Evolutionary conservation across 2,329 filamentous ascomycete genomes (phyloP), one percentile per base, ranked within the genome.

Genomic region (Trichoderma harzianum): DNA sequence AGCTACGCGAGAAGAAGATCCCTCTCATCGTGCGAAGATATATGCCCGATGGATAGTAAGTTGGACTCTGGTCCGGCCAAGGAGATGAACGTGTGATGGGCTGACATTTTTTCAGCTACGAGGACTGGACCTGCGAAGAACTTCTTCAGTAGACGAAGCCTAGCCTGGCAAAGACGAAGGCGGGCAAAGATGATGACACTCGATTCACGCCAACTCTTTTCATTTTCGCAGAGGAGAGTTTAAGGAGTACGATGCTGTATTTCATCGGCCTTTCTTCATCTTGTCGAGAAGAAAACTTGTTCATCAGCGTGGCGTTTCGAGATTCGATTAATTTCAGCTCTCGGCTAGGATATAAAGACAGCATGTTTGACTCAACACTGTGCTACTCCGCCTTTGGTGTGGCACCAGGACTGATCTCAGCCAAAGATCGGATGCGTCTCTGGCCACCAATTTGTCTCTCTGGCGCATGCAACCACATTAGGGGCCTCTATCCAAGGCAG

Each of bases 81-180:
- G 28, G 57, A 60, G 18, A 64, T 11, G 53, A 28, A 10, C 3
- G 12, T 5, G 12, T 30, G 28, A 24, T 60, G 21, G n/a, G 47
- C 76, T 75, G 67, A 78, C 70, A 34, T 28, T 18, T 51, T 30
- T n/a, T 76, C 12, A 95, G 93, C 85, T 98, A 98, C 83, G 96
- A 99, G 87, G 96, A 99, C 82, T 99, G 96, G 96, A 97, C 95
- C 43, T 98, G 95, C 84, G 96, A 98, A 84, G 96, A 99, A 83
- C 87, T 98, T 75, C 88, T 97, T 70, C 88, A 89, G 81, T 90
- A 81, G 80, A 69, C 30, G 30, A 53, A 36, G 30, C 39, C 21
- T 11, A n/a, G 18, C 16, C 21, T 34, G 36, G 11, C 47, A 43
- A 53, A 28, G 57, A 69, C 26, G 66, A 69, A 69, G 28, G 21